Conservation (phyloP, 495 filamentous ascomycete genomes). For the Rusavskia elegans region DNA sequence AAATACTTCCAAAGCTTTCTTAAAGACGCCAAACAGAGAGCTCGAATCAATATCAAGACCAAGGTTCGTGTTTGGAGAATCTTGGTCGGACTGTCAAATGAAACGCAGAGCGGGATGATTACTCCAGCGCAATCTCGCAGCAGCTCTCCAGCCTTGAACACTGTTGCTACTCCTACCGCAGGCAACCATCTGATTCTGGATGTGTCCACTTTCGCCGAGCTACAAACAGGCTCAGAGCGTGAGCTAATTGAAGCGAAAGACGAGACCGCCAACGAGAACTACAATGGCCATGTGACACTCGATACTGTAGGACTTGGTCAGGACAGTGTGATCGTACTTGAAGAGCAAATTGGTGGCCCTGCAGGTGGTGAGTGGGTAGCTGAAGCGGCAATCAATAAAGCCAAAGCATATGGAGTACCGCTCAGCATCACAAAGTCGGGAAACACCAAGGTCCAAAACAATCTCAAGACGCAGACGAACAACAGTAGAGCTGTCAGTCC, state of each 20-base stretch:
- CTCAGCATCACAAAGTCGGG: conserved; percentile 23
- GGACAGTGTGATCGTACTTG: conserved; percentile 57
- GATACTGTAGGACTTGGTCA: conserved; percentile 46
- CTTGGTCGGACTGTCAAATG: conserved; percentile 30
- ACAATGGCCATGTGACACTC: conserved; percentile 55
- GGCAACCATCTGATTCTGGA: conserved; percentile 60
- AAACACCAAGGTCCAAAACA: conserved; percentile 14
- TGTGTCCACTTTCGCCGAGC: conserved; percentile 47
- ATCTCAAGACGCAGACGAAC: conserved; percentile 23
- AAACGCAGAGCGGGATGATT: conserved; percentile 28
- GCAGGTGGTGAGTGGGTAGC: conserved; percentile 49
- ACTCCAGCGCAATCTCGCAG: conserved; percentile 44
- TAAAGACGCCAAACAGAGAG: conserved; percentile 47
- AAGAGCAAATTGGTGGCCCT: conserved; percentile 47
- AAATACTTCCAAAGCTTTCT: conserved; percentile 57
- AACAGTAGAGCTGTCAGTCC: conserved; percentile 54
- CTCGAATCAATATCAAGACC: conserved; percentile 44
- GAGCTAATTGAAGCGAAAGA: conserved; percentile 56
- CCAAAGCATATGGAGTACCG: conserved; percentile 22
- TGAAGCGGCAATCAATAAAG: conserved; percentile 25
- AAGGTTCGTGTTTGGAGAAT: conserved; percentile 75
- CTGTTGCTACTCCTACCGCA: conserved; percentile 28
- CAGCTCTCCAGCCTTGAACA: conserved; percentile 30
- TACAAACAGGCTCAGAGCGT: conserved; percentile 51
- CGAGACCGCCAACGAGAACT: conserved; percentile 56